phyloP scores from a whole-genome alignment of 2,329 filamentous ascomycete genomes.

The Nemania sp. region DNA sequence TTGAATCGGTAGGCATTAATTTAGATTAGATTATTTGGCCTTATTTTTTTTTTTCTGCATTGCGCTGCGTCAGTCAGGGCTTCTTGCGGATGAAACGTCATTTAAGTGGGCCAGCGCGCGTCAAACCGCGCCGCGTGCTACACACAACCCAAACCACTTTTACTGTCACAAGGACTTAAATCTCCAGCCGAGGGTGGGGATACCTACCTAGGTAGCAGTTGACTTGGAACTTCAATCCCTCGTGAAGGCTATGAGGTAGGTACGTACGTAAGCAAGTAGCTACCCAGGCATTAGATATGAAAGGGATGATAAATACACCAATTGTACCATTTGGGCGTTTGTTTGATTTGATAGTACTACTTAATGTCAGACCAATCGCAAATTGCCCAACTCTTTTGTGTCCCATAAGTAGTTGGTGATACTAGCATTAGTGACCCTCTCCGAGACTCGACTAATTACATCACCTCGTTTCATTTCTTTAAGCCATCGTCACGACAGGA shows the following conservation, averaged over 20 bases:
- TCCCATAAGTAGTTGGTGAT: not conserved
- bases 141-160: not conserved
- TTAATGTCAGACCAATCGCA: no score
- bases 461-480: slow-evolving; percentile 9
- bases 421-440: slow-evolving; percentile 12
- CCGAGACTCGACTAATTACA: slow-evolving; percentile 20
- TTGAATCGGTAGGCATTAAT: not conserved
- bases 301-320: no score
- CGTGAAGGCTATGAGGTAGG: no score
- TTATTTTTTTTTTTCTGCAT: slow-evolving; percentile 32
- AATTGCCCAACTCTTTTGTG: slow-evolving; percentile 1
- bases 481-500: slow-evolving; percentile 10
- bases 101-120: slow-evolving; percentile 39
- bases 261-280: not conserved
- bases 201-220: not conserved
- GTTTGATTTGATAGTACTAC: no score
- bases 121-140: slow-evolving; percentile 29
- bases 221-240: no score
- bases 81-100: slow-evolving; percentile 38
- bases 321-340: no score
- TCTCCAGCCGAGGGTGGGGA: not conserved
- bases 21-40: slow-evolving; percentile 30
- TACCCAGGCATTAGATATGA: no score
- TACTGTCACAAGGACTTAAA: not conserved
- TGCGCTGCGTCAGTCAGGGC: slow-evolving; percentile 20